Conservation (phyloP, 2,329 filamentous ascomycete species). For the Conoideocrella luteorostrata region DNA sequence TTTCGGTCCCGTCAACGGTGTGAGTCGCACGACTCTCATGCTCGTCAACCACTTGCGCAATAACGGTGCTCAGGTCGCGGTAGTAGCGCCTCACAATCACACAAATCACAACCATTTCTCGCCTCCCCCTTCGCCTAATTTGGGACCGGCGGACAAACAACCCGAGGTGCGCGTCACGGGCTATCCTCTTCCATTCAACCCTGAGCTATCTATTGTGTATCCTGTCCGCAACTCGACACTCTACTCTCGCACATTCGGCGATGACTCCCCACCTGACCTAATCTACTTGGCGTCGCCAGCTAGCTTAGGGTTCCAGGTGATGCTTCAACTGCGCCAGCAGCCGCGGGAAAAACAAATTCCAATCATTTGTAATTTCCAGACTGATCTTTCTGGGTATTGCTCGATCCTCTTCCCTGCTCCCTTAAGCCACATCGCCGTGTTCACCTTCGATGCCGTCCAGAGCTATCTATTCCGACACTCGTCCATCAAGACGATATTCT, state of each 20-base stretch:
- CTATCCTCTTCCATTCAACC: constrained; percentile 64
- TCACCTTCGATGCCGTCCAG: constrained; percentile 56
- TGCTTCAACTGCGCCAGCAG: constrained; percentile 61
- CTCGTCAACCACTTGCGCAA: constrained; percentile 59
- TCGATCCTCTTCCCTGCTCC: constrained; percentile 61
- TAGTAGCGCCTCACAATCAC: constrained; percentile 58
- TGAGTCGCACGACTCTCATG: constrained; percentile 63
- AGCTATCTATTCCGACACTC: constrained; percentile 58
- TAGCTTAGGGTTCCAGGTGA: constrained; percentile 63
- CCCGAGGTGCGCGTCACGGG: constrained; percentile 55
- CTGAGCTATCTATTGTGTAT: constrained; percentile 63
- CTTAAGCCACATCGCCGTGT: constrained; percentile 54
- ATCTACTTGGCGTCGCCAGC: constrained; percentile 66
- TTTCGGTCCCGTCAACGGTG: constrained; percentile 67
- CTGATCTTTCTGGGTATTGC: constrained; percentile 63
- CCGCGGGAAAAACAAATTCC: constrained; percentile 46
- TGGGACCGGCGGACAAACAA: constrained; percentile 26
- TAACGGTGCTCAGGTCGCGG: constrained; percentile 58
- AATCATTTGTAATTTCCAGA: constrained; percentile 65
- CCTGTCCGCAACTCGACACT: constrained; percentile 59
- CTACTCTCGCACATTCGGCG: constrained; percentile 53
- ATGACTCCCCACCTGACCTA: constrained; percentile 48
- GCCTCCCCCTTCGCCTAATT: constrained; percentile 29
- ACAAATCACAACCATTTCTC: constrained; percentile 49
- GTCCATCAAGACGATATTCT: constrained; percentile 61